Base-by-base conservation (phyloP, 2,329 filamentous ascomycete genomes). In the Fusarium neocosmosporiellum region DNA sequence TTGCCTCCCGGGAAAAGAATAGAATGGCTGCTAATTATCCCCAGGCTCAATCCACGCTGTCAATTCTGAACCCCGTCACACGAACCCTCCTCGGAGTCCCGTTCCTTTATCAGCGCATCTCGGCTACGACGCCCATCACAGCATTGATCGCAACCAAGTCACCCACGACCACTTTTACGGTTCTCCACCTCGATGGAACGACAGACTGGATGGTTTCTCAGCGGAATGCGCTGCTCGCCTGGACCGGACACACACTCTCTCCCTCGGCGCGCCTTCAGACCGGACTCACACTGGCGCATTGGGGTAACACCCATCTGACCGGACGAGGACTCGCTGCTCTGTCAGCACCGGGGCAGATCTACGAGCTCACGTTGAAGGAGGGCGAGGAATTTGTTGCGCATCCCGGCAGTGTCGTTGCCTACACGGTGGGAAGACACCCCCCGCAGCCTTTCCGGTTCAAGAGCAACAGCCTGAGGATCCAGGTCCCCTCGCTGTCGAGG, bases 181-280 rank as follows among this genome's bases (percentile, higher is more conserved):
- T 97, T 9, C 88, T 99, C 29, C 93, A 96, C 80, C 89, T 99
- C 59, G 95, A 99, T 84, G 96, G 96, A 66, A 94, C 95, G 6
- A 92, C 95, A 66, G 96, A 99, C 84, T 99, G 96, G 96, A 94
- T 98, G 86, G 86, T 99, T 10, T 89, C 94, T 8, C 95, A 98
- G 81, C 89, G 94, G 70, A 92, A 94, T 73, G 95, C 95, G 2
- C 87, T 99, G 61, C 87, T 98, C n/a, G 96, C 96, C 63, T 99
- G 96, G 96, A 98, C 96, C 0, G 96, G 96, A 31, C 94, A 97
- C 80, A 95, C 94, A 1, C 86, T 99, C 63, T 86, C 87, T 18
- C 88, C 96, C 50, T 91, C 90, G 37, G 94, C 95, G 4, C 92
- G 90, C 54, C 86, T 97, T 73, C 95, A 95, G 77, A 88, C 88